Evolutionary conservation across 1,284 basidiomycete genomes (phyloP), one percentile per base, ranked within the genome.

Genomic region (Hemileia vastatrix): DNA sequence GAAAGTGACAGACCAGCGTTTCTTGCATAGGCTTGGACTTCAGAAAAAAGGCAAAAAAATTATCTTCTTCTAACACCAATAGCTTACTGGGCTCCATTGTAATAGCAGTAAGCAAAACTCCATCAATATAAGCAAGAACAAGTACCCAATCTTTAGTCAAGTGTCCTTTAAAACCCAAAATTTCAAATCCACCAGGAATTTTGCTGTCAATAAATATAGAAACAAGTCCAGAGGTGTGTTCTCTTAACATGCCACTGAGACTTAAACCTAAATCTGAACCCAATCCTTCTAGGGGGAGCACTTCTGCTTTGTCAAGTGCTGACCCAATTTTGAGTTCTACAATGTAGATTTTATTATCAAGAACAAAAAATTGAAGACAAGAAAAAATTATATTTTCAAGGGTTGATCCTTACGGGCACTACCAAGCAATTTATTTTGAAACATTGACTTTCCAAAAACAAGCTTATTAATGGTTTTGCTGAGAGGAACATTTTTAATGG

Each of bases 151-250:
- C 82, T 81, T 95, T 96, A 54, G 84, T 83, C 51, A 96, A 82
- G 76, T 96, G 83, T 3, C 83, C 78, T 78, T 95, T 94, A 77
- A 93, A 89, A n/a, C 88, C 83, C 3, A 92, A 89, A 21, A 88
- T 81, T 76, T 96, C 96, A 84, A 98, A 97, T 27, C 94, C 93
- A 78, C 94, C 94, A 47, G 94, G 94, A 87, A 98, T 92, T 80
- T 97, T 98, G 64, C 86, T 85, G 63, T 90, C 90, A 61, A 97
- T 82, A 74, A 97, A 82, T 65, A 94, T 88, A 57, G 92, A 91
- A 59, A 97, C 81, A 51, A 98, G 82, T 32, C 90, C 86, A 63
- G 84, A 86, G 15, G 90, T 89, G 79, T 96, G 91, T 78, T 97
- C 97, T 72, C 94, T 94, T 33, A 94, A 84, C 15, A 81, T 76